Evolutionary conservation across 345 rosid genomes (phyloP), one percentile per base, ranked within the genome.

Genomic region (Pelargonium nanum): DNA sequence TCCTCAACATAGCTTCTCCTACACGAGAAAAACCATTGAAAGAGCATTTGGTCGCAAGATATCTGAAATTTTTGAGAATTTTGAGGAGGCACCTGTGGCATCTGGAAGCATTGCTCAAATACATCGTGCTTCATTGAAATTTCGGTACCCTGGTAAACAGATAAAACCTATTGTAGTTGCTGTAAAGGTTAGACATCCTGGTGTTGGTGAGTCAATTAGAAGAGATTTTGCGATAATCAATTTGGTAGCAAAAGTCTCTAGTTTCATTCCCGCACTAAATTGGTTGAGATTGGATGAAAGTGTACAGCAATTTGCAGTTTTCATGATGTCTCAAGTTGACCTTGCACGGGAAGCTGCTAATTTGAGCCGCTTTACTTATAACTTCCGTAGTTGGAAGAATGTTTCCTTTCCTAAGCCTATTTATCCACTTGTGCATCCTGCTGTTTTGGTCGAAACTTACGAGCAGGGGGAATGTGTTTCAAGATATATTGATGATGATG

Each of bases 21-120:
- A 85, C 85, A 84, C 99, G 0, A 90, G 68, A 63, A 86, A 71
- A 70, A 78, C 82, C 15, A 83, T 90, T 51, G 99, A 94, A 74
- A 86, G 45, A 65, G 92, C 99, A 45, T 94, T 90, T 70, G 99
- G 96, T 45, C 96, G 95, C 22, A 83, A 77, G 68, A 86, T 94
- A 61, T 69, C 86, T 66, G 93, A 94, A 58, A 84, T 94, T 56
- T 94, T 94, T 54, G 92, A 94, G 71, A 67, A 51, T 53, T 94
- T 94, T 75, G 99, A 94, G 67, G 97, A 90, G 76, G 58, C 62
- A 21, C 99, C 97, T 20, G 89, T 94, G 21, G 99, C 99, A 26
- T 94, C 99, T 70, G 96, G 99, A 66, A 94, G 99, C 76, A 90
- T 94, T 70, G 99, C 99, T 69, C 99, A 94, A 67, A 92, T 94